Base-by-base conservation (phyloP, 768 basidiomycete genomes). In the Suillus cothurnatus region DNA sequence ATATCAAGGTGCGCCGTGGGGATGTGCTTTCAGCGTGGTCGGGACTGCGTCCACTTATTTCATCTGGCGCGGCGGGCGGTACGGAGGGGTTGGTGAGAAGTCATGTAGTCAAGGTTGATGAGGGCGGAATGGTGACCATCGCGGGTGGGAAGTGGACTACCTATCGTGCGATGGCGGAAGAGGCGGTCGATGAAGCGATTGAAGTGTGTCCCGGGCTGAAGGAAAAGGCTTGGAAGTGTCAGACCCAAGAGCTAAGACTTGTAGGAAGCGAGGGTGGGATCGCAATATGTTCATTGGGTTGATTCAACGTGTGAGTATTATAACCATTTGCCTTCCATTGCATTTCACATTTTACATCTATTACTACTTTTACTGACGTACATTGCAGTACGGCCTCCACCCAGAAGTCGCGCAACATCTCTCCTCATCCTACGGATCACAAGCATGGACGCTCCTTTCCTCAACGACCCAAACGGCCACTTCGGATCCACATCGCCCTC, bases 91-190 rank as follows among this genome's bases (percentile, higher is more conserved):
- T 99, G 61, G 97, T 99, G 23, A 80, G 97, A 72, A 98, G 91
- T 74, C 97, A 99, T 79, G 86, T 99, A 85, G 92, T 97, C 68
- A 85, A 95, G 73, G 87, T 94, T 39, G 87, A 85, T 49, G 84
- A 85, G 56, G 87, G 87, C 67, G 95, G 95, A 21, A 80, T 99
- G 70, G 78, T 99, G 66, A 98, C 96, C 34, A 95, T 98, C 71
- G 95, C 94, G 3, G 97, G 97, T 21, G 97, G 97, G 6, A 99
- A 99, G 78, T 99, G 97, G 97, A 99, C 97, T 65, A 98, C 97
- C 57, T 99, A 98, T 80, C 82, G 93, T 58, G 90, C 89, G 38
- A 97, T 99, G 97, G 95, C 97, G 28, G 85, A 95, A 80, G 97
- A 99, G 81, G 92, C 95, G 0, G 90, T 98, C 53, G 92, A 98